phyloP scores from a whole-genome alignment of 345 rosid genomes.

The Streptanthus diversifolius region DNA sequence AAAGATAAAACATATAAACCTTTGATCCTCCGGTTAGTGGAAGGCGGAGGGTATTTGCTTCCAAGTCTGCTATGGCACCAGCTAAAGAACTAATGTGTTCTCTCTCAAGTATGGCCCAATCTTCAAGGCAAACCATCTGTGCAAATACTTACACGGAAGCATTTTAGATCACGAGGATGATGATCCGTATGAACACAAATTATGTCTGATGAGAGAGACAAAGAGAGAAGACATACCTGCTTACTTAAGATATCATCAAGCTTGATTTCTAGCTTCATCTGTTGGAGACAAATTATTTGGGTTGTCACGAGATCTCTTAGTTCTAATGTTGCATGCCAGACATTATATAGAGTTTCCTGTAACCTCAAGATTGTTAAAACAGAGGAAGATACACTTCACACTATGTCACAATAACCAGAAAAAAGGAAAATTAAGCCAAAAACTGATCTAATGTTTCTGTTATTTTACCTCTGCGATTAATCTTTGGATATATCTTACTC shows the following conservation, averaged over 20 bases:
- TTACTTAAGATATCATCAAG: slow-evolving; percentile 54
- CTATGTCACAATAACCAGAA: not conserved
- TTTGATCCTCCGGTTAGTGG: slow-evolving; percentile 75
- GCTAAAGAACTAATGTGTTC: slow-evolving; percentile 66
- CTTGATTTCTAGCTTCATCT: slow-evolving; percentile 63
- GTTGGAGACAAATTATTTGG: slow-evolving; percentile 61
- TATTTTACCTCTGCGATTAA: slow-evolving; percentile 64
- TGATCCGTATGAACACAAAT: not conserved
- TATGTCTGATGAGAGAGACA: not conserved
- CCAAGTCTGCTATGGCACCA: slow-evolving; percentile 75
- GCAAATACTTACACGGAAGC: slow-evolving; percentile 3
- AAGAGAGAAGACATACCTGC: slow-evolving; percentile 55
- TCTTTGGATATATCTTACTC: slow-evolving; percentile 59
- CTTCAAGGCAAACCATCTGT: slow-evolving; percentile 71
- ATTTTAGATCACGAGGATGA: slow-evolving; percentile 15
- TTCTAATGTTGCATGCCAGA: slow-evolving; percentile 57
- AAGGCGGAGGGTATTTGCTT: slow-evolving; percentile 81
- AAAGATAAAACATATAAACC: slow-evolving; percentile 40
- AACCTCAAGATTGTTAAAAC: slow-evolving; percentile 28
- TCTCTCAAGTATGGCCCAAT: slow-evolving; percentile 76
- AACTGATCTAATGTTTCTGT: too few relatives aligned
- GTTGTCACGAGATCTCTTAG: slow-evolving; percentile 59
- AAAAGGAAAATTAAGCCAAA: not conserved
- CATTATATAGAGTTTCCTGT: slow-evolving; percentile 75
- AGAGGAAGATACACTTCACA: not conserved